Conservation (phyloP, 2,329 filamentous ascomycete genomes). For the Fusarium sp. region DNA sequence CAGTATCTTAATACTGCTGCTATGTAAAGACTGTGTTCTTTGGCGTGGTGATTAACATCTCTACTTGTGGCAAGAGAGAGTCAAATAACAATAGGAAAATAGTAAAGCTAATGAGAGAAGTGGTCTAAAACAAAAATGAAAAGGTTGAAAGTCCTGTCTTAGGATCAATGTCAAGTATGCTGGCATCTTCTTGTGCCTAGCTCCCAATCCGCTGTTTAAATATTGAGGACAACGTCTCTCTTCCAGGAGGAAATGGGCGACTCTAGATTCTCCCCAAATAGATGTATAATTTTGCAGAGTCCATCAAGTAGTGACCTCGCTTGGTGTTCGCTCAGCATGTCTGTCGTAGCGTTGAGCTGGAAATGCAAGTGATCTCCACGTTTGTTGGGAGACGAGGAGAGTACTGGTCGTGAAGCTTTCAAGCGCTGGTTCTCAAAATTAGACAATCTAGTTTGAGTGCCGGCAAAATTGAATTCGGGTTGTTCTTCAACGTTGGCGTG, state of each 20-base stretch:
- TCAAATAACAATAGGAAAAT: too few relatives aligned
- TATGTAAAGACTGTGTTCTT: too few relatives aligned
- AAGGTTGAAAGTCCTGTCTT: too few relatives aligned
- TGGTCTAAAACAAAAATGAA: too few relatives aligned
- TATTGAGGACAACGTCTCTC: not conserved
- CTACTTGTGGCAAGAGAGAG: too few relatives aligned
- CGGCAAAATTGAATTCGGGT: constrained; percentile 17
- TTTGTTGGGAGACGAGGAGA: not conserved
- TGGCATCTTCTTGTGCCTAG: too few relatives aligned
- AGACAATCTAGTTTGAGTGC: not conserved
- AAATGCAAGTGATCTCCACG: not conserved
- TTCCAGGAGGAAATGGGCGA: not conserved
- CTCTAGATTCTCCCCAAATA: not conserved
- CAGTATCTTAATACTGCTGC: too few relatives aligned
- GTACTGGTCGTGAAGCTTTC: not conserved
- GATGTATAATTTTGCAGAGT: not conserved
- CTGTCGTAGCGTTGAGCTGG: not conserved
- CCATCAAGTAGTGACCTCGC: not conserved
- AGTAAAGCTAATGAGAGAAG: too few relatives aligned
- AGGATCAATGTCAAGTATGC: too few relatives aligned
- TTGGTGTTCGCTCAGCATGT: not conserved
- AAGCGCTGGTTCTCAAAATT: not conserved
- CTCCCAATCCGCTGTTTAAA: not conserved
- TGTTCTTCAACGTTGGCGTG: constrained; percentile 45
- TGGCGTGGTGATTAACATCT: too few relatives aligned